Percentiles rank a stretch among this genome's conserved stretches.
These are phyloP conservation scores for Babesia ovata DNA, from an alignment of 169 alveolate genomes.

Conservation along the genomic window DNA sequence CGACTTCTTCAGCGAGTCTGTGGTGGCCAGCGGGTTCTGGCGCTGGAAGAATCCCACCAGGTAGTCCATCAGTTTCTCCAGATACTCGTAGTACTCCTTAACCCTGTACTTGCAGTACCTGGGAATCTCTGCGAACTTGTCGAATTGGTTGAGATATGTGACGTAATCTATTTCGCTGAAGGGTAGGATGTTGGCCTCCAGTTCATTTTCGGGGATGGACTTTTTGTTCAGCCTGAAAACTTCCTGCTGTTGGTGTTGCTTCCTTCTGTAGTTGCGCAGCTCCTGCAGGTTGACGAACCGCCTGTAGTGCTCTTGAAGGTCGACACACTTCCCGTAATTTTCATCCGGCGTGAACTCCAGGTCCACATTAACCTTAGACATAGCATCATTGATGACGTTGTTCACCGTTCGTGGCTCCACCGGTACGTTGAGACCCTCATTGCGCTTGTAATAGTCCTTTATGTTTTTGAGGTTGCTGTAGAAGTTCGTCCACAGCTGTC, in stretches of 20 bases:
- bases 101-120: conserved; percentile 82
- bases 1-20: conserved; percentile 59
- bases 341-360: conserved; percentile 79
- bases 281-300: conserved; percentile 77
- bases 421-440: conserved; percentile 60
- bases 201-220: conserved; percentile 30
- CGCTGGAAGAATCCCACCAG: conserved; percentile 70
- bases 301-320: conserved; percentile 71
- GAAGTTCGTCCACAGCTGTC: conserved; percentile 78
- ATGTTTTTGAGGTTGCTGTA: conserved; percentile 73
- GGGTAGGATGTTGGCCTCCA: conserved; percentile 54
- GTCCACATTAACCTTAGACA: conserved; percentile 63
- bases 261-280: conserved; percentile 63
- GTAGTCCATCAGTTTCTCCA: conserved; percentile 67
- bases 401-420: conserved; percentile 56
- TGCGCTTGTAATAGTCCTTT: conserved; percentile 70
- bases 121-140: conserved; percentile 77
- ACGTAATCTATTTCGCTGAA: conserved; percentile 79
- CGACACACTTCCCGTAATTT: conserved; percentile 77
- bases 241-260: conserved; percentile 59
- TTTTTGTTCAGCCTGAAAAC: conserved; percentile 32
- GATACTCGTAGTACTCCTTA: conserved; percentile 71
- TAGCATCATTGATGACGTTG: conserved; percentile 64
- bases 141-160: conserved; percentile 74
- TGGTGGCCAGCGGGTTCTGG: conserved; percentile 75